Conservation (phyloP, 129 eudicot species). For the Daucus carota region DH1_v3.0 NC_030388.2:20873001-20873500, state of each 20-base stretch:
- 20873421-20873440: slow-evolving; percentile 27
- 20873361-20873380: slow-evolving; percentile 47
- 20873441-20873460: slow-evolving; percentile 36
- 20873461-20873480: slow-evolving; percentile 48
- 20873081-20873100: slow-evolving; percentile 42
- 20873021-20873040: slow-evolving; percentile 47
- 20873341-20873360: slow-evolving; percentile 34
- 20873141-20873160: slow-evolving; percentile 29
- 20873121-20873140: slow-evolving; percentile 25
- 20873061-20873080: slow-evolving; percentile 44
- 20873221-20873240: slow-evolving; percentile 54
- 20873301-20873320: slow-evolving; percentile 32
- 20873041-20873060: slow-evolving; percentile 31
- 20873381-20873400: slow-evolving; percentile 37
- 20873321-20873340: slow-evolving; percentile 26
- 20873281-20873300: slow-evolving; percentile 5
- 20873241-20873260: slow-evolving; percentile 49
- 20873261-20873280: slow-evolving; percentile 22
- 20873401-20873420: slow-evolving; percentile 49
- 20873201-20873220: slow-evolving; percentile 47
- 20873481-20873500: slow-evolving; percentile 50
- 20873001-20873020: slow-evolving; percentile 64
- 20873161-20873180: slow-evolving; percentile 38
- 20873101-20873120: slow-evolving; percentile 36
- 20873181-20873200: slow-evolving; percentile 60